These are phyloP conservation scores for Colletotrichum musicola DNA, from an alignment of 2,329 filamentous ascomycete species.

Conservation along the genomic window DNA sequence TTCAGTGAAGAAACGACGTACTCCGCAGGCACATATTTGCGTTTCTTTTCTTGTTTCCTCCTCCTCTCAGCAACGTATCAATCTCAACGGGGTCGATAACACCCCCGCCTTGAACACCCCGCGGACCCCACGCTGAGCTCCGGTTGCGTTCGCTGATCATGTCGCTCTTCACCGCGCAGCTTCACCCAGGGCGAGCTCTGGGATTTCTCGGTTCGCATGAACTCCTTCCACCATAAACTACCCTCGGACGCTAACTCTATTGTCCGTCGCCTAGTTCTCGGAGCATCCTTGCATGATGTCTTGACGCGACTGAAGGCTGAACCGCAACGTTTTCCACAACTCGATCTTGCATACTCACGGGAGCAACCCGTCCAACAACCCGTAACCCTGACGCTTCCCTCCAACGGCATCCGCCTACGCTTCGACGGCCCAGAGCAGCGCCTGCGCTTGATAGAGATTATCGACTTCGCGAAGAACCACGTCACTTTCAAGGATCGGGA, in stretches of 20 bases:
- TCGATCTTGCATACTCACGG: slow-evolving; percentile 87
- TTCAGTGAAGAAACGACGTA: no score
- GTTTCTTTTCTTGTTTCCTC: neutral
- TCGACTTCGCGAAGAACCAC: slow-evolving; percentile 88
- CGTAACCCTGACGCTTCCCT: slow-evolving; percentile 80
- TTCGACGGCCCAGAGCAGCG: slow-evolving; percentile 96
- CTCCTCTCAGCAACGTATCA: neutral
- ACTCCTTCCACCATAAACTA: slow-evolving; percentile 34
- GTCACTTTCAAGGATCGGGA: slow-evolving; percentile 86
- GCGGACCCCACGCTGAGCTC: slow-evolving; percentile 34
- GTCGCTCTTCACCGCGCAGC: slow-evolving; percentile 70
- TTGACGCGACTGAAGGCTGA: slow-evolving; percentile 90
- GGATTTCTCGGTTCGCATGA: slow-evolving; percentile 66
- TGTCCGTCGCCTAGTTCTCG: slow-evolving; percentile 72
- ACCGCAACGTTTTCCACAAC: slow-evolving; percentile 82
- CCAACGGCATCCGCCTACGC: slow-evolving; percentile 88
- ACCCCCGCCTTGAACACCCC: slow-evolving; percentile 28
- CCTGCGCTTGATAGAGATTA: slow-evolving; percentile 88
- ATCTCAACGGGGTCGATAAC: slow-evolving; percentile 4
- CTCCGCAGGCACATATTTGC: slow-evolving; percentile 5
- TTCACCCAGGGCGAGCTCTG: slow-evolving; percentile 75
- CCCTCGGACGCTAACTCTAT: slow-evolving; percentile 37
- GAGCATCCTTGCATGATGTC: slow-evolving; percentile 91
- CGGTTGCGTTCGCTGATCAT: slow-evolving; percentile 45
- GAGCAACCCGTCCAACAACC: slow-evolving; percentile 80